phyloP scores from a whole-genome alignment of 768 basidiomycete genomes.

The Austroboletus eburneus region DNA sequence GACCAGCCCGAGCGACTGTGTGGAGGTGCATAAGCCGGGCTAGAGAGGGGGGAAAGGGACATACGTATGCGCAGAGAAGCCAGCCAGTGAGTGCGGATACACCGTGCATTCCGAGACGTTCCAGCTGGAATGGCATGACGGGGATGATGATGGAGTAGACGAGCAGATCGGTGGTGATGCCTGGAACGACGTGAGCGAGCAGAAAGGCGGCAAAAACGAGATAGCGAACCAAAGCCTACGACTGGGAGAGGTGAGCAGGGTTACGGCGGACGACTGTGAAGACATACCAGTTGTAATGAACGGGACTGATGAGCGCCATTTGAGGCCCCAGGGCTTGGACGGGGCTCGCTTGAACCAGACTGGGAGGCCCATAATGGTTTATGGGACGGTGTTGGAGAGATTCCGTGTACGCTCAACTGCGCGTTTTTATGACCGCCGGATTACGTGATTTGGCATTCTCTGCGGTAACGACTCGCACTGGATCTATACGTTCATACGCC shows the following conservation, averaged over 20 bases:
- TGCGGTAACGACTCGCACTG: not conserved
- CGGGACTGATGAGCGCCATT: constrained; percentile 57
- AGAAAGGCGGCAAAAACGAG: not conserved
- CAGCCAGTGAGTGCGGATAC: constrained; percentile 55
- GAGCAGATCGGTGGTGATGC: constrained; percentile 48
- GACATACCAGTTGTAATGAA: constrained; percentile 45
- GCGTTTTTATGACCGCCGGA: constrained; percentile 1
- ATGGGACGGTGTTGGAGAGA: not conserved
- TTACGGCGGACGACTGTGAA: no score
- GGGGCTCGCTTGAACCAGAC: not conserved
- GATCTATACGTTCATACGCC: no score
- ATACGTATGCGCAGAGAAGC: constrained; percentile 56
- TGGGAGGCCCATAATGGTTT: constrained; percentile 11
- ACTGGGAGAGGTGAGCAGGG: constrained; percentile 23
- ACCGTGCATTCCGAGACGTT: constrained; percentile 39
- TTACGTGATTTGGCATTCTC: constrained; percentile 5
- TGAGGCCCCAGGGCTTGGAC: constrained; percentile 39
- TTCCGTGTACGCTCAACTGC: not conserved
- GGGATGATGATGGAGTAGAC: constrained; percentile 61
- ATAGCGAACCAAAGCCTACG: constrained; percentile 44
- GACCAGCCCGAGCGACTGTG: constrained; percentile 55
- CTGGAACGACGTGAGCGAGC: constrained; percentile 18
- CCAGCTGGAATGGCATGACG: constrained; percentile 60
- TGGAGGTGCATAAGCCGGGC: constrained; percentile 3
- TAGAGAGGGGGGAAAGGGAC: constrained; percentile 15